Conservation (phyloP, 106 monocot genomes). For the Xerophyta viscosa region DNA sequence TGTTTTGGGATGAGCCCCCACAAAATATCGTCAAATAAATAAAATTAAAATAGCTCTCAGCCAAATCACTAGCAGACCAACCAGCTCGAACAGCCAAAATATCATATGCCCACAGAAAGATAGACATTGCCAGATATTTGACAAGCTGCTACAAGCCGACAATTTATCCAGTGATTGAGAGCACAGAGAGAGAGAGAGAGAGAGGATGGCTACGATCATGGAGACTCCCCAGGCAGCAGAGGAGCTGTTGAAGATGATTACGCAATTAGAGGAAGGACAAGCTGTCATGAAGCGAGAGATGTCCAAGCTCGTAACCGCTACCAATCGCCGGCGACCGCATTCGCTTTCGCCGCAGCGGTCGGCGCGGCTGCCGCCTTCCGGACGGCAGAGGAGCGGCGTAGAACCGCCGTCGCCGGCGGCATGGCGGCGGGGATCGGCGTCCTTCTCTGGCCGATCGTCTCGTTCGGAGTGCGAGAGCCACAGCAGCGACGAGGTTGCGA, state of each 20-base stretch:
- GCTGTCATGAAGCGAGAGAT: constrained; percentile 67
- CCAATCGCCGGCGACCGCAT: constrained; percentile 30
- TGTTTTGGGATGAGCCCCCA: too few species aligned
- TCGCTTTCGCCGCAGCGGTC: constrained; percentile 69
- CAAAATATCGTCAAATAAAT: too few species aligned
- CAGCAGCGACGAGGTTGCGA: too few species aligned
- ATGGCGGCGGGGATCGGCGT: constrained; percentile 31
- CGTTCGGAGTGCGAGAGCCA: constrained; percentile 45
- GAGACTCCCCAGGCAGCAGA: constrained; percentile 28
- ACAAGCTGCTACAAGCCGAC: too few species aligned
- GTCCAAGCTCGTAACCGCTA: constrained; percentile 41
- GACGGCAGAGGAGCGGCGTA: constrained; percentile 15
- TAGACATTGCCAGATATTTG: too few species aligned
- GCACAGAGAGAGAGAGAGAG: too few species aligned
- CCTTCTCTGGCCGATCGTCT: constrained; percentile 31
- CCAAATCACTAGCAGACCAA: too few species aligned
- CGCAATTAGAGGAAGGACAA: constrained; percentile 66
- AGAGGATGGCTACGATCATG: too few species aligned
- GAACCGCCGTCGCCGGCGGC: constrained; percentile 5
- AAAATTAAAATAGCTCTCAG: too few species aligned
- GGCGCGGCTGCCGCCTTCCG: neutral
- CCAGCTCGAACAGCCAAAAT: too few species aligned
- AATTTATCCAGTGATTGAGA: too few species aligned
- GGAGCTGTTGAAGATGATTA: constrained; percentile 79
- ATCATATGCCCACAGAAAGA: too few species aligned